Conservation (phyloP, 352 stramenopile genomes). For the Phytophthora pluvialis region DNA sequence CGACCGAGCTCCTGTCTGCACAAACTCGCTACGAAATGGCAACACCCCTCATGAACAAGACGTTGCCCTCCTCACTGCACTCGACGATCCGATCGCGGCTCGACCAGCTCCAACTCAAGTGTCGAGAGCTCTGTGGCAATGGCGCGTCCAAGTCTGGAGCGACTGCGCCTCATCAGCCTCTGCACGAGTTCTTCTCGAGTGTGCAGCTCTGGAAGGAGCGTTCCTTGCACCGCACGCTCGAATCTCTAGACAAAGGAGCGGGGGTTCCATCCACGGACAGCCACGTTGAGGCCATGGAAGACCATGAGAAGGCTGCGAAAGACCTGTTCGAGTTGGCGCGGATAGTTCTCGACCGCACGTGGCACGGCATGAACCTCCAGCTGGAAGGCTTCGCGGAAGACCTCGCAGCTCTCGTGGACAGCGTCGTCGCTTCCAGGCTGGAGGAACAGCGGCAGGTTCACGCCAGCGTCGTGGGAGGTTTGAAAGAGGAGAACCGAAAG, state of each 20-base stretch:
- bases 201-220: conserved; percentile 73
- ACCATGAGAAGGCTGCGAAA: conserved; percentile 51
- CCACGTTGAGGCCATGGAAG: conserved; percentile 66
- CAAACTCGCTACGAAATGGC: conserved; percentile 6
- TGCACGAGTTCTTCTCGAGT: conserved; percentile 32
- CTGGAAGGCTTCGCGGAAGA: conserved; percentile 47
- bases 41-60: background rate
- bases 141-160: background rate
- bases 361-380: conserved; percentile 21
- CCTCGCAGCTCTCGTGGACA: conserved; percentile 33
- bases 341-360: conserved; percentile 27
- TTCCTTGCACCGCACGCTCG: conserved; percentile 59
- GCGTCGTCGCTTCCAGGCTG: conserved; percentile 45
- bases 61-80: conserved; percentile 10
- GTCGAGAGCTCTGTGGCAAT: conserved; percentile 17
- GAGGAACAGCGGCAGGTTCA: conserved; percentile 45
- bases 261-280: conserved; percentile 26
- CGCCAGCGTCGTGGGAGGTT: conserved; percentile 18
- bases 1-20: background rate
- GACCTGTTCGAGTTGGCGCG: conserved; percentile 46
- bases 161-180: background rate
- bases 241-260: conserved; percentile 41
- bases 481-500: conserved; percentile 48
- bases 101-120: conserved; percentile 23
- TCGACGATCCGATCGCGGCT: conserved; percentile 24